phyloP scores from a whole-genome alignment of 768 basidiomycete genomes.

The Gloeopeniophorella convolvens region DNA sequence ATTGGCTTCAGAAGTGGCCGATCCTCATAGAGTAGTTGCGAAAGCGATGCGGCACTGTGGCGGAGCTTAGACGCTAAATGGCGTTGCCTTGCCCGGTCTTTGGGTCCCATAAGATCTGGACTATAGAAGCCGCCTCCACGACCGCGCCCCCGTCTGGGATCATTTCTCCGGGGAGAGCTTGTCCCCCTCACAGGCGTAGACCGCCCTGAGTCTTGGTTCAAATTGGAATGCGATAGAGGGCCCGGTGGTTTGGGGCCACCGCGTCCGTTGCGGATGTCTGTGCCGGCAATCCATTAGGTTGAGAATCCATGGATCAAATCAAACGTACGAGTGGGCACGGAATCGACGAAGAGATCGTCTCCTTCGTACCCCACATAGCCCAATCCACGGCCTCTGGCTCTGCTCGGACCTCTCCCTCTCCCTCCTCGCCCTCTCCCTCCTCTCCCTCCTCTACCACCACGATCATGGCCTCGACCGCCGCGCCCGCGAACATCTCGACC shows the following conservation, averaged over 20 bases:
- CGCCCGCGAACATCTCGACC: constrained; percentile 20
- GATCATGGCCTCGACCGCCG: constrained; percentile 20
- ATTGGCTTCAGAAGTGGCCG: constrained; percentile 63
- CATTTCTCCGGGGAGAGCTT: neutral
- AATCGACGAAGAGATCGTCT: constrained; percentile 17
- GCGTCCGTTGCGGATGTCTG: neutral
- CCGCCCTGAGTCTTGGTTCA: neutral
- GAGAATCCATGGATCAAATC: no score
- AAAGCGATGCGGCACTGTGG: constrained; percentile 45
- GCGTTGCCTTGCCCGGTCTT: constrained; percentile 25
- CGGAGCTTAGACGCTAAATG: constrained; percentile 27
- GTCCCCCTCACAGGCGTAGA: neutral
- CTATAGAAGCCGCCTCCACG: constrained; percentile 1
- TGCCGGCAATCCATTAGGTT: neutral
- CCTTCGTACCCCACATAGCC: constrained; percentile 8
- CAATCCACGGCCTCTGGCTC: constrained; percentile 13
- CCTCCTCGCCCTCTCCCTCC: constrained; percentile 29
- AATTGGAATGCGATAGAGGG: neutral
- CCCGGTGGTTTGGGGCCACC: neutral
- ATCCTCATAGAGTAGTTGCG: constrained; percentile 47
- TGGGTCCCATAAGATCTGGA: constrained; percentile 9
- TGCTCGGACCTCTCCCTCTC: constrained; percentile 22
- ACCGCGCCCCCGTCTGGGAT: neutral
- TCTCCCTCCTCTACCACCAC: constrained; percentile 26
- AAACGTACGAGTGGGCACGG: neutral